phyloP scores from a whole-genome alignment of 805 yeast species.

The Metahyphopichia silvanorum region DNA sequence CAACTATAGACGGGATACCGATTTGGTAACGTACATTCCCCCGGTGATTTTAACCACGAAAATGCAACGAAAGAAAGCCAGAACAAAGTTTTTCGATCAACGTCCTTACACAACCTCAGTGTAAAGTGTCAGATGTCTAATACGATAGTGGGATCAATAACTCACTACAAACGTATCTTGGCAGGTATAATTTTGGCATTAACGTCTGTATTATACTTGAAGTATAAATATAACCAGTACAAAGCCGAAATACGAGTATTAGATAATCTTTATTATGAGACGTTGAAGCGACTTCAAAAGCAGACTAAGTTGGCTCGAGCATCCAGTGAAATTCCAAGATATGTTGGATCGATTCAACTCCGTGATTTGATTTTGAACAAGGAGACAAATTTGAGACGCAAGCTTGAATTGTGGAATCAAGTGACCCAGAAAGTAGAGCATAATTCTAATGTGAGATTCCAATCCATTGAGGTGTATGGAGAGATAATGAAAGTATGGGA shows the following conservation, averaged over 20 bases:
- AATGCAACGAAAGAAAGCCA: conserved; percentile 33
- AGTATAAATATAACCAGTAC: conserved; percentile 33
- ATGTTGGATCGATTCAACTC: conserved; percentile 67
- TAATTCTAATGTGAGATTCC: conserved; percentile 61
- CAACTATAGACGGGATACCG: conserved; percentile 18
- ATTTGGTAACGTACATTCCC: conserved; percentile 15
- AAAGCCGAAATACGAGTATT: conserved; percentile 39
- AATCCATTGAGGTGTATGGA: conserved; percentile 73
- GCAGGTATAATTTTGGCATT: conserved; percentile 12
- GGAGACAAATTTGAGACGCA: conserved; percentile 35
- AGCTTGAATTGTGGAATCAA: conserved; percentile 54
- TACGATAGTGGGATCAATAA: conserved; percentile 40
- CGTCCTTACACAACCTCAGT: conserved; percentile 63
- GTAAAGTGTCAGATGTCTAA: conserved; percentile 54
- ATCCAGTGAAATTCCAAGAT: conserved; percentile 34
- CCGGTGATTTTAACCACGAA: conserved; percentile 10
- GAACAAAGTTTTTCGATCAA: conserved; percentile 65
- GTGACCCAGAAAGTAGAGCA: conserved; percentile 57
- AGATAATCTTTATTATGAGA: conserved; percentile 44
- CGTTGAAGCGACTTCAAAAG: conserved; percentile 47
- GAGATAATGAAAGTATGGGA: conserved; percentile 88
- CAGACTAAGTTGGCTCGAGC: conserved; percentile 39
- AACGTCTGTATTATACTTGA: conserved; percentile 18
- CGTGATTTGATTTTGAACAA: conserved; percentile 57
- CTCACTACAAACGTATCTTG: conserved; percentile 19